Conservation (phyloP, 1,139 yeast genomes). For the Suhomyces bolitotheri region DNA sequence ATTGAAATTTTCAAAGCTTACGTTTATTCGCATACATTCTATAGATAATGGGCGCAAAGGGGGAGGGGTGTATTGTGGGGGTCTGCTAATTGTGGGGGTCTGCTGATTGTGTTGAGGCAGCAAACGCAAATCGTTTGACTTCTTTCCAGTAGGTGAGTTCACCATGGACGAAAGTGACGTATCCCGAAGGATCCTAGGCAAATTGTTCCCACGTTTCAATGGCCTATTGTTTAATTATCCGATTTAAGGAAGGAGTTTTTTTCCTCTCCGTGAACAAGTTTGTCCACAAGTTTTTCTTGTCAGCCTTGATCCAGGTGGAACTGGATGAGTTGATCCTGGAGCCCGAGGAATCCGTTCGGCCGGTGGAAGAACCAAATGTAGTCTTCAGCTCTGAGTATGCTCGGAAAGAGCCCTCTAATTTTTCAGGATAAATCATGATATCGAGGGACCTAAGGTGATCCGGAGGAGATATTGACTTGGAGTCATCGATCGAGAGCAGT, state of each 20-base stretch:
- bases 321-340: constrained; percentile 14
- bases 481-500: constrained; percentile 3
- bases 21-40: too few relatives aligned
- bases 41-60: too few relatives aligned
- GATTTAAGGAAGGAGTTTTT: constrained; percentile 12
- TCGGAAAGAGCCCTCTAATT: constrained; percentile 16
- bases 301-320: constrained; percentile 19
- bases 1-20: too few relatives aligned
- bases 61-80: too few relatives aligned
- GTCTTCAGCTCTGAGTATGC: constrained; percentile 12
- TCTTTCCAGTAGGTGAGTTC: constrained; percentile 20
- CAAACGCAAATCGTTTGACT: too few relatives aligned
- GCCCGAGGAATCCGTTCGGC: constrained; percentile 16
- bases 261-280: constrained; percentile 15
- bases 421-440: constrained; percentile 21
- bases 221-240: constrained; percentile 6
- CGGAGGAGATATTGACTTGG: neutral
- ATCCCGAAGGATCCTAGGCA: constrained; percentile 17
- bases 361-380: constrained; percentile 16
- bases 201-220: constrained; percentile 19
- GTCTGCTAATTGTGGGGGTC: too few relatives aligned
- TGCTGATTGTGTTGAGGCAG: too few relatives aligned
- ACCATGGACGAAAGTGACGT: constrained; percentile 17
- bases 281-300: constrained; percentile 7
- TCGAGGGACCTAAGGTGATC: constrained; percentile 1